These are phyloP conservation scores for Aspergillus tamarii DNA, from an alignment of 2,329 filamentous ascomycete species.

Conservation along the genomic window DNA sequence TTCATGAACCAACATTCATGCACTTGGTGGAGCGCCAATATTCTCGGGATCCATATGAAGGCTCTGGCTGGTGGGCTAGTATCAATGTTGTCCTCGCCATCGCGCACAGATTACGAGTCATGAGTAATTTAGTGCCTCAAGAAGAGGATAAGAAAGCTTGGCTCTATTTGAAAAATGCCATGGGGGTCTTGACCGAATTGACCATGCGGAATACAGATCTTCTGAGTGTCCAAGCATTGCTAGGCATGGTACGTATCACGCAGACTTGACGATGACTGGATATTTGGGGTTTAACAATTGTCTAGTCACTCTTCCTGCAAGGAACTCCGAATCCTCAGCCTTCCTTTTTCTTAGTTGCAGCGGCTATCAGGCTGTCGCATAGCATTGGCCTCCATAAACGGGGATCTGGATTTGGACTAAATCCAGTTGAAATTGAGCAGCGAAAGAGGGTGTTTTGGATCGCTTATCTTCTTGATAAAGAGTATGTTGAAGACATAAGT, in stretches of 20 bases:
- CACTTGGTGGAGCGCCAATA: constrained; percentile 94
- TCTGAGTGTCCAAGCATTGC: constrained; percentile 87
- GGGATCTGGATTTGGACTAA: constrained; percentile 89
- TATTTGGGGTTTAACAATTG: constrained; percentile 13
- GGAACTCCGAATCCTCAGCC: constrained; percentile 97
- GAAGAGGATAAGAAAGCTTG: constrained; percentile 95
- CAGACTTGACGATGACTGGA: not conserved
- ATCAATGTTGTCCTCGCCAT: constrained; percentile 94
- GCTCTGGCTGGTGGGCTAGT: constrained; percentile 98
- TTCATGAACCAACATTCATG: constrained; percentile 98
- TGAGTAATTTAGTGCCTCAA: constrained; percentile 88
- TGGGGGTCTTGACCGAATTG: constrained; percentile 88
- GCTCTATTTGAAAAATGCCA: constrained; percentile 94
- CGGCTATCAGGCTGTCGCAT: constrained; percentile 86
- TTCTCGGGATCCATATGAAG: constrained; percentile 86
- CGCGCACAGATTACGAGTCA: constrained; percentile 85
- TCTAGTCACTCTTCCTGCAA: constrained; percentile 82
- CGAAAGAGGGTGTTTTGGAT: constrained; percentile 79
- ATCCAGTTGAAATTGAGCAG: constrained; percentile 92
- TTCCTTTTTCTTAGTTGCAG: constrained; percentile 85
- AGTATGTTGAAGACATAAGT: constrained; percentile 46
- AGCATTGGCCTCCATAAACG: constrained; percentile 95
- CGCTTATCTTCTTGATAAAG: constrained; percentile 73
- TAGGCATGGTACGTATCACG: constrained; percentile 70
- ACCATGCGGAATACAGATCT: constrained; percentile 96